Evolutionary conservation across 2,329 filamentous ascomycete species (phyloP), one percentile per base, ranked within the genome.

Genomic region (Diaporthe humulicola): DNA sequence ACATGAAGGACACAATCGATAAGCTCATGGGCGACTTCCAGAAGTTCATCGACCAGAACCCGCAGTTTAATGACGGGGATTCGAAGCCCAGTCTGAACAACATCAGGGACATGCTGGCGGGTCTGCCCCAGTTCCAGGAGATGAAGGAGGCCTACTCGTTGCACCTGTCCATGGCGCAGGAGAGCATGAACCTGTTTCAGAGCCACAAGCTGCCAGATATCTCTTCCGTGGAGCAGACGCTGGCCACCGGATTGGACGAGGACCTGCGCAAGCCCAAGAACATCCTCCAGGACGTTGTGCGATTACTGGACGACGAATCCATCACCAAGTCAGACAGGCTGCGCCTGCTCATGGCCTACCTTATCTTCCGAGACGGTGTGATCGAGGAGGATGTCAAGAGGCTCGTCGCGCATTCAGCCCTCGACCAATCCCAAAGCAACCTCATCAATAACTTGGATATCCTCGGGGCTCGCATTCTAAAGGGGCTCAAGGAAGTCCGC

Each of bases 1-100:
- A 99, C 84, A 99, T 99, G 97, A 98, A 98, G 83, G 96, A 98
- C 82, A 97, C 97, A 4, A 96, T 98, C 79, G 94, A 96, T 81
- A 97, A 96, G 83, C 88, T 99, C 76, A 97, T 96, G 88, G 90
- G 92, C 73, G 96, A 98, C 82, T 98, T 99, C 81, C 93, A 95
- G 80, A 96, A 93, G 81, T 99, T 99, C 85, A 90, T 98, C 79
- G 91, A 93, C 57, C 93, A 97, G 76, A 98, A 99, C 81, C 94
- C 96, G 19, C 95, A 98, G 81, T 98, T 98, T 81, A 94, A 95
- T 17, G 93, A 97, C 77, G 89, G 91, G 81, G 87, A 90, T 76
- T 33, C 48, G 73, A 90, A 92, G 42, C 93, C 93, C 54, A 97
- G 91, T 81, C 87, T 99, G 73, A 98, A 96, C 84, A 93, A 94